Evolutionary conservation across 495 filamentous ascomycete genomes (phyloP), one percentile per base, ranked within the genome.

Genomic region (Penicillium nucicola): DNA sequence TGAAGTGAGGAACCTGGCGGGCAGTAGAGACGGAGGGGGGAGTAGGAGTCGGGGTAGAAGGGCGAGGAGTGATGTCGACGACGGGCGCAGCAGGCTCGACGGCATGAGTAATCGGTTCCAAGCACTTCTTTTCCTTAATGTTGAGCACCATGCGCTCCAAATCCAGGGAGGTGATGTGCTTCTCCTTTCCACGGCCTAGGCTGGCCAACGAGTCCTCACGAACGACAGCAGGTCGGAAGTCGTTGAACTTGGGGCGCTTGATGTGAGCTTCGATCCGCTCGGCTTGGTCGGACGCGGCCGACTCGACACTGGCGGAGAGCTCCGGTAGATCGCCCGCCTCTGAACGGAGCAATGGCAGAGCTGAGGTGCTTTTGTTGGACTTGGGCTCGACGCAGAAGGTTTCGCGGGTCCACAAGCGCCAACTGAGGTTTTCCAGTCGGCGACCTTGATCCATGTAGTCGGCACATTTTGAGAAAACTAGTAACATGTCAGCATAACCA

Each of bases 351-450:
- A 68, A 71, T 46, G 62, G 70, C 51, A 71, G 62, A 18, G 72
- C 67, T 11, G 78, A 69, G 38, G 73, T 67, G 52, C 71, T 51
- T 51, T 66, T 71, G 23, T 66, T 71, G 23, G 77, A 69, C 52
- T 75, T 78, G n/a, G 78, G 80, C 28, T 91, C 89, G 69, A 92
- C 95, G 72, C 93, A 97, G 56, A 99, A 93, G 8, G 91, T 96
- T 65, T 97, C 95, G 42, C 90, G 83, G 55, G 88, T 95, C 92
- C 92, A 99, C 54, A 99, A 74, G 50, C 93, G 78, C 93, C 93
- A 99, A 59, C 87, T 92, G 23, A 99, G 66, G 71, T 99, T 99
- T 65, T 97, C 95, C 51, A 97, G 76, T 61, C 93, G 79, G 60
- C 90, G 83, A 18, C 93, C 93, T 67, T 97, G 87, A 59, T 96